A percentile compares a stretch with the other conserved stretches of the same genome.
phyloP scores from a whole-genome alignment of 1,284 basidiomycete species.

The Leccinum fallax region DNA sequence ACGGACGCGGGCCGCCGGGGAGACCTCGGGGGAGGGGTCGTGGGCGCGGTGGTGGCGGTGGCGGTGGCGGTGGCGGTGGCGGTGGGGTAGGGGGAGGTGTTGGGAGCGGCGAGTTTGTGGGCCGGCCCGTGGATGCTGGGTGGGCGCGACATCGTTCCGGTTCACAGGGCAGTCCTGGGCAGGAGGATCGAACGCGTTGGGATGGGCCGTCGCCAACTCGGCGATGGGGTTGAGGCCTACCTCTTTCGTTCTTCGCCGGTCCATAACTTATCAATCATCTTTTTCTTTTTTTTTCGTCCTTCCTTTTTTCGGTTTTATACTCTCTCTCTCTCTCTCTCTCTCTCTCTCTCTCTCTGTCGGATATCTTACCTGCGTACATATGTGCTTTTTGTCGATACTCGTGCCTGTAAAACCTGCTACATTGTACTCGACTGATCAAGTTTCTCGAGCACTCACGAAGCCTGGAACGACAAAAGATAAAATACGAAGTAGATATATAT shows the following conservation, averaged over 20 bases:
- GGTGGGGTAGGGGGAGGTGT: neutral
- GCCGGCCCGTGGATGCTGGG: conserved; percentile 56
- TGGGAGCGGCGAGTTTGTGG: conserved; percentile 26
- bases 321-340: neutral
- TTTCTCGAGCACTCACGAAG: neutral
- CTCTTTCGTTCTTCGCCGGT: neutral
- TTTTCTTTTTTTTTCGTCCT: conserved; percentile 2
- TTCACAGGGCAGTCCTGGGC: conserved; percentile 11
- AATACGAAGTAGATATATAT: neutral
- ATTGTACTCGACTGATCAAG: conserved; percentile 7
- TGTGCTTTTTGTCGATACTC: conserved; percentile 13
- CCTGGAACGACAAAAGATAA: conserved; percentile 4
- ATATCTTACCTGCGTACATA: conserved; percentile 11
- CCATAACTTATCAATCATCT: conserved; percentile 30
- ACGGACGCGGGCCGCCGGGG: conserved; percentile 37
- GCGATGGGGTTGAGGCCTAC: conserved; percentile 26
- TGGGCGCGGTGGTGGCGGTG: conserved; percentile 39
- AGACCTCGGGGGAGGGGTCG: conserved; percentile 35
- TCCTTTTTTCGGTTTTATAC: neutral
- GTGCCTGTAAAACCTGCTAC: conserved; percentile 15
- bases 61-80: conserved; percentile 36
- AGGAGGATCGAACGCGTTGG: conserved; percentile 22
- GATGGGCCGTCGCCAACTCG: conserved; percentile 33
- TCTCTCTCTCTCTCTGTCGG: neutral
- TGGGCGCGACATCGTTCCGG: conserved; percentile 47